phyloP scores from a whole-genome alignment of 768 basidiomycete genomes.

The Pleurotus eryngii region DNA sequence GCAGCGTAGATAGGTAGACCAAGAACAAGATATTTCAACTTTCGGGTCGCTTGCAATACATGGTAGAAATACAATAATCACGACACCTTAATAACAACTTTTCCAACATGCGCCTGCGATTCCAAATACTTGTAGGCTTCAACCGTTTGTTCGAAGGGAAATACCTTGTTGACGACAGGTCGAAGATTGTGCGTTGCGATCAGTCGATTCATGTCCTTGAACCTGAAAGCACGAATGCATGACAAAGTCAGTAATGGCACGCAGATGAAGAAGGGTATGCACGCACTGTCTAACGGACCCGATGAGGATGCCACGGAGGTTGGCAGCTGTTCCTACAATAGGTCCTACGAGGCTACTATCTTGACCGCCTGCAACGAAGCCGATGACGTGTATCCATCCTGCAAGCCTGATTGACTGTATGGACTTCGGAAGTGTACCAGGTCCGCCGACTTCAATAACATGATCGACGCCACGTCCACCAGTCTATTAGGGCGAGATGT shows the following conservation, averaged over 20 bases:
- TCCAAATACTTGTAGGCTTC: conserved; percentile 52
- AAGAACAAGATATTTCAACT: no score
- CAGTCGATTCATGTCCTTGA: conserved; percentile 50
- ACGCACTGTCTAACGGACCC: conserved; percentile 55
- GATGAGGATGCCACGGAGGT: conserved; percentile 49
- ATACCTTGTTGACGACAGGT: conserved; percentile 56
- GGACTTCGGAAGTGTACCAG: conserved; percentile 41
- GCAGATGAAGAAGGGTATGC: no score
- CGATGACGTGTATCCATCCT: conserved; percentile 49
- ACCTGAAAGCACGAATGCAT: conserved; percentile 26
- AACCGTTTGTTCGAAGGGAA: conserved; percentile 48
- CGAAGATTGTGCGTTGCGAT: conserved; percentile 40
- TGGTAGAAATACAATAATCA: background rate
- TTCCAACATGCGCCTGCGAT: conserved; percentile 57
- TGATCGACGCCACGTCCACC: conserved; percentile 36
- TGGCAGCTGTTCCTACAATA: conserved; percentile 36
- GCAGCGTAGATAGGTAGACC: no score
- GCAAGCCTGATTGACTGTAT: conserved; percentile 34
- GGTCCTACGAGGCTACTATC: conserved; percentile 24
- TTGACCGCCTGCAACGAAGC: conserved; percentile 38
- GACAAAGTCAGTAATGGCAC: no score
- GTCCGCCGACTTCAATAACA: conserved; percentile 31
- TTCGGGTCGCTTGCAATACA: no score
- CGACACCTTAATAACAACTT: conserved; percentile 53
- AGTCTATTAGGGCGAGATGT: conserved; percentile 24